Percentiles rank a stretch among this genome's conserved stretches.
phyloP scores from a whole-genome alignment of 2,329 filamentous ascomycete species.

The Penicillium crustosum region DNA sequence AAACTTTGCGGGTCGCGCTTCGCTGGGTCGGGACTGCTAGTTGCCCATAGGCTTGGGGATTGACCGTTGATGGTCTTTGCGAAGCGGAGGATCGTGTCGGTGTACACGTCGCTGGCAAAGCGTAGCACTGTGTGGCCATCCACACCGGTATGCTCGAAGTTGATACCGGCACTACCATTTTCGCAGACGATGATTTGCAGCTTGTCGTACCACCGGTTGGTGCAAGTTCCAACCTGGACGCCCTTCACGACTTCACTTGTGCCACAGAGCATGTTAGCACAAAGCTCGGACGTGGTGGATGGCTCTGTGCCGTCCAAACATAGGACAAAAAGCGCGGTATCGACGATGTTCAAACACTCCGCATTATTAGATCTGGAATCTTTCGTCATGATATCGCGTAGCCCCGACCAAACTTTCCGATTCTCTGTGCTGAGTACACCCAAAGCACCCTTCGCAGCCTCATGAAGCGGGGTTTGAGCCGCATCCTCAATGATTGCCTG shows the following conservation, averaged over 20 bases:
- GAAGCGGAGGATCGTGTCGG: constrained; percentile 94
- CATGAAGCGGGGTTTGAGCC: constrained; percentile 81
- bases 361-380: constrained; percentile 91
- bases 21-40: constrained; percentile 83
- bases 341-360: constrained; percentile 92
- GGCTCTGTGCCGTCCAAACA: constrained; percentile 94
- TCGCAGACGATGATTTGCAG: constrained; percentile 98
- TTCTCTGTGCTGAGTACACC: constrained; percentile 96
- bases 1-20: constrained; percentile 91
- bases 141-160: constrained; percentile 97
- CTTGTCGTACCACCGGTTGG: constrained; percentile 99
- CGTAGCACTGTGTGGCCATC: constrained; percentile 95
- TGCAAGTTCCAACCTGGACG: constrained; percentile 95
- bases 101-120: constrained; percentile 95
- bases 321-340: constrained; percentile 87
- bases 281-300: constrained; percentile 75
- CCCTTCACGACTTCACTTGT: constrained; percentile 88
- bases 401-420: constrained; percentile 89
- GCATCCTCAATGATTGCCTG: constrained; percentile 92
- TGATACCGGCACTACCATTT: constrained; percentile 97
- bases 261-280: constrained; percentile 97
- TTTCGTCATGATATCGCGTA: constrained; percentile 81
- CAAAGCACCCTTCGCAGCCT: constrained; percentile 90
- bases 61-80: constrained; percentile 93
- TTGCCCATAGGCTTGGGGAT: constrained; percentile 88